Percentiles rank a stretch among this genome's conserved stretches.
Conservation (phyloP, 2,329 filamentous ascomycete genomes). For the Teratosphaeria gauchensis region DNA sequence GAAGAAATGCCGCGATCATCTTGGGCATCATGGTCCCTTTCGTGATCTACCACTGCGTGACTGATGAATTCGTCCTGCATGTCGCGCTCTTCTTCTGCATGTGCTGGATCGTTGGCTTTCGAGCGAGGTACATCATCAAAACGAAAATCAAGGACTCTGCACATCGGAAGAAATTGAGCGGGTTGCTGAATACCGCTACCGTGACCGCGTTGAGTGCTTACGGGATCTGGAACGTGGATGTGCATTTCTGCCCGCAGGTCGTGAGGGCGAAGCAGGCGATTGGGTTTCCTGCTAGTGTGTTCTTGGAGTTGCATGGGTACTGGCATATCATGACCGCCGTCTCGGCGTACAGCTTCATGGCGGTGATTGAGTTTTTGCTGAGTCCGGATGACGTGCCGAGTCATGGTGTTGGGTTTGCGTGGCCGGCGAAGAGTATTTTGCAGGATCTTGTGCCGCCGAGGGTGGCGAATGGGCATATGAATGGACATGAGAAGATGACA, state of each 20-base stretch:
- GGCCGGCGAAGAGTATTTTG: conserved; percentile 11
- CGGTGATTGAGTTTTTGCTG: conserved; percentile 17
- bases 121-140: conserved; percentile 11
- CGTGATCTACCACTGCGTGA: conserved; percentile 21
- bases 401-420: conserved; percentile 14
- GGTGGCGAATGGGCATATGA: neutral
- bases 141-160: conserved; percentile 9
- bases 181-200: conserved; percentile 10
- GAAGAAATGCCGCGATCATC: conserved; percentile 16
- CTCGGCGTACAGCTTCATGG: conserved; percentile 17
- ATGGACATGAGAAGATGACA: neutral
- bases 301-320: conserved; percentile 64
- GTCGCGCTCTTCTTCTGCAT: conserved; percentile 19
- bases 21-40: conserved; percentile 15
- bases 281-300: conserved; percentile 66
- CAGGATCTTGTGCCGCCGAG: neutral
- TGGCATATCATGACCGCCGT: conserved; percentile 67
- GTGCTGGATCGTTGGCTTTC: conserved; percentile 10
- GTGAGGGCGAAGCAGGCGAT: conserved; percentile 56
- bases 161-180: conserved; percentile 33
- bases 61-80: conserved; percentile 19
- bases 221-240: conserved; percentile 69
- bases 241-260: conserved; percentile 60
- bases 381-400: conserved; percentile 4
- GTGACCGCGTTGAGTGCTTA: conserved; percentile 44